Evolutionary conservation across 495 filamentous ascomycete species (phyloP).

Genomic region (Bryoglossum gracile): DNA sequence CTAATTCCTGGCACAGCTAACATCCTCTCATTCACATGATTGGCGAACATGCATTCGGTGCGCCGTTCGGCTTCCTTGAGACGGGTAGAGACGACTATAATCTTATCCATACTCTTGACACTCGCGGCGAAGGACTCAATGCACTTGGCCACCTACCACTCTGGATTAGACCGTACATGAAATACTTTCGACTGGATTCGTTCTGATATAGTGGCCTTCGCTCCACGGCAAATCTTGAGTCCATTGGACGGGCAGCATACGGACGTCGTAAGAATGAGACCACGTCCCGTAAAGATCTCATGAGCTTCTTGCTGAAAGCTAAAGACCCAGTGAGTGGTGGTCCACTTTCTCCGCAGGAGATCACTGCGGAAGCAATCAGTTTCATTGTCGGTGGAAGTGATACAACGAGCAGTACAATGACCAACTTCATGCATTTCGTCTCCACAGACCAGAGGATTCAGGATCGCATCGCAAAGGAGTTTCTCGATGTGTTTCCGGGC

Average conservation of each 20-base stretch:
- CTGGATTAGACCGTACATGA: conserved; percentile 9
- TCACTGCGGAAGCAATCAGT: conserved; percentile 16
- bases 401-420: conserved; percentile 16
- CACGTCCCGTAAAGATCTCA: conserved; percentile 6
- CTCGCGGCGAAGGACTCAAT: conserved; percentile 9
- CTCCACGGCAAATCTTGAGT: conserved; percentile 1
- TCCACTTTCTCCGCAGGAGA: conserved; percentile 3
- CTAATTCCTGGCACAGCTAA: conserved; percentile 21
- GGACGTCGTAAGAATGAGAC: conserved; percentile 1
- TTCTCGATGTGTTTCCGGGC: conserved; percentile 1
- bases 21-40: conserved; percentile 39
- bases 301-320: conserved; percentile 14
- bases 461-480: background rate
- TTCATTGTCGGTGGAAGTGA: conserved; percentile 15
- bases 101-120: conserved; percentile 9
- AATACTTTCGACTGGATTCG: conserved; percentile 8
- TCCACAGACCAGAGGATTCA: background rate
- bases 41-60: conserved; percentile 30
- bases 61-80: conserved; percentile 30
- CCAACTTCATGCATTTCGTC: conserved; percentile 14
- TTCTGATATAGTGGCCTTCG: conserved; percentile 14
- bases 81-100: conserved; percentile 26
- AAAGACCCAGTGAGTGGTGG: conserved; percentile 14
- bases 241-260: conserved; percentile 5
- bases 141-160: conserved; percentile 11